These are phyloP conservation scores for Trichomonascaceae sp. DNA, from an alignment of 1,139 yeast species.

Conservation along the genomic window DNA sequence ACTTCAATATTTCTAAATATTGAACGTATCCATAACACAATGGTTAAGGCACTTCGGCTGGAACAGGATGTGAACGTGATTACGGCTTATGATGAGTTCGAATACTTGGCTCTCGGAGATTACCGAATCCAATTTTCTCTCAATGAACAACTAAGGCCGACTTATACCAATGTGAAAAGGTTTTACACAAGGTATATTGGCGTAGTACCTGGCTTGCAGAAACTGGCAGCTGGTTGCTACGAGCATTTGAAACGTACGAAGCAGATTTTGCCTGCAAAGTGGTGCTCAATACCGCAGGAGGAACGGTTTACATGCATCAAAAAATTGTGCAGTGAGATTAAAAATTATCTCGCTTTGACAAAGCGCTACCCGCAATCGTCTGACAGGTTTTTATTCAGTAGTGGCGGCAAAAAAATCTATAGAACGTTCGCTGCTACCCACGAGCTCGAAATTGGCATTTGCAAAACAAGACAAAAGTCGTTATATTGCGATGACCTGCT, in stretches of 20 bases:
- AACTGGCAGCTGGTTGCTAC: background rate
- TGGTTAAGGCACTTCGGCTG: background rate
- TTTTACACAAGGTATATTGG: background rate
- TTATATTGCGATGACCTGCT: background rate
- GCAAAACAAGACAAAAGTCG: background rate
- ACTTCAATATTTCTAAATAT: too few relatives aligned
- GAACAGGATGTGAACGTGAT: too few relatives aligned
- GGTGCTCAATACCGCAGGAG: too few relatives aligned
- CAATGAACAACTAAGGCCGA: background rate
- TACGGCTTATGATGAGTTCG: too few relatives aligned
- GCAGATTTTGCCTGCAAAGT: too few relatives aligned
- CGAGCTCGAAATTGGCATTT: background rate
- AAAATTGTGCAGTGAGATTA: too few relatives aligned
- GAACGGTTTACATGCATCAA: too few relatives aligned
- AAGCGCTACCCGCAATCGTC: too few relatives aligned
- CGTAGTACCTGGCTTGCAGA: background rate
- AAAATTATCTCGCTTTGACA: too few relatives aligned
- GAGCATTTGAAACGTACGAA: background rate
- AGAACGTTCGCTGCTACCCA: background rate
- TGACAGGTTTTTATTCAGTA: too few relatives aligned
- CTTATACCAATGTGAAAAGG: background rate
- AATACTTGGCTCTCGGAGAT: too few relatives aligned
- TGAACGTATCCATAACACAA: background rate
- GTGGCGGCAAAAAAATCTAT: background rate
- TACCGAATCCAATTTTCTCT: too few relatives aligned